Conservation (phyloP, 345 rosid species). For the Angophora floribunda region DNA sequence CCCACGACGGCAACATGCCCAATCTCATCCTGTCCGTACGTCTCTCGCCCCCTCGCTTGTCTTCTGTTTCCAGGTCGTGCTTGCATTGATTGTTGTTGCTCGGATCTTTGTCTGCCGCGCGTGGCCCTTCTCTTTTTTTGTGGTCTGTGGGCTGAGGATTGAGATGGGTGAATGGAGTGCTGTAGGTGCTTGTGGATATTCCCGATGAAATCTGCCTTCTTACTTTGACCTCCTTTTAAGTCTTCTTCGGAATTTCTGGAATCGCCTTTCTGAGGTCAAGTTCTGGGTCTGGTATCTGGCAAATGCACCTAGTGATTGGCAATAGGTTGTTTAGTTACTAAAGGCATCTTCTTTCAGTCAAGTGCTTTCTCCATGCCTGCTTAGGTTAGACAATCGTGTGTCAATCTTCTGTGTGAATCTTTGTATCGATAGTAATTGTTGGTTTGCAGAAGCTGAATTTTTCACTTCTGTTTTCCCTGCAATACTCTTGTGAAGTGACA, state of each 20-base stretch:
- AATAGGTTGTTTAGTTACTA: not conserved
- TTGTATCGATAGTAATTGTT: not conserved
- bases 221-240: not conserved
- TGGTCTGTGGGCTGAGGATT: not conserved
- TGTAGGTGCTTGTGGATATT: not conserved
- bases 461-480: not conserved
- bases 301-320: not conserved
- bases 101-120: not conserved
- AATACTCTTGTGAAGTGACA: not conserved
- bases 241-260: not conserved
- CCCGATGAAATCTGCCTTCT: not conserved
- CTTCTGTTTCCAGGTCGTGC: not conserved
- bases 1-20: slow-evolving; percentile 98
- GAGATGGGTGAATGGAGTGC: not conserved
- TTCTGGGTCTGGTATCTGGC: not conserved
- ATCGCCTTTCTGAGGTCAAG: not conserved
- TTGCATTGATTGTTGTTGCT: not conserved
- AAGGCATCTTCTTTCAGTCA: not conserved
- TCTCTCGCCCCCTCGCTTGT: not conserved
- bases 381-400: not conserved
- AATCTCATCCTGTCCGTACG: slow-evolving; percentile 71
- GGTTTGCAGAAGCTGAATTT: not conserved
- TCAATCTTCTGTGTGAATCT: not conserved
- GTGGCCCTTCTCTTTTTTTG: not conserved
- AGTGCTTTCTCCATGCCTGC: not conserved